Evolutionary conservation across 768 basidiomycete genomes (phyloP), one percentile per base, ranked within the genome.

Genomic region (Candolleomyces eurysporus): DNA sequence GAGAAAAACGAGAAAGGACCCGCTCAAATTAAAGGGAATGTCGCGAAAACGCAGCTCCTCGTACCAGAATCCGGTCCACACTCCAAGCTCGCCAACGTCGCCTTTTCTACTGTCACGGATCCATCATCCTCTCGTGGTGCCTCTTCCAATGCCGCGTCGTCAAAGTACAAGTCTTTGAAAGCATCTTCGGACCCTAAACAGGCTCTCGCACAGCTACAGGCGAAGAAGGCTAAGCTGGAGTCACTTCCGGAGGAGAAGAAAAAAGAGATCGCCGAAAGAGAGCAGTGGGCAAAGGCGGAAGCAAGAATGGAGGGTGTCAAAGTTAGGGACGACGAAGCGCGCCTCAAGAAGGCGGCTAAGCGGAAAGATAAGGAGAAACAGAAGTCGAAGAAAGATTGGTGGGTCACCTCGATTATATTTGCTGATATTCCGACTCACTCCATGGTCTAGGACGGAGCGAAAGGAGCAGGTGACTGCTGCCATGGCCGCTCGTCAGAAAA

Each of bases 271-370:
- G 87, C 92, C 71, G 95, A 95, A 69, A 83, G 83, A 59, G 90
- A 95, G 61, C 86, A 89, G 68, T 98, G 95, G 93, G 85, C 86
- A 53, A 96, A 96, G 75, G 94, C 96, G 0, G 86, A 89, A 69
- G 87, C 92, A 32, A 82, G 93, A 53, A 78, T 97, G 61, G 92
- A 92, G 58, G 97, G 97, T 2, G 88, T 89, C 52, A 99, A 98
- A 74, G 88, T 99, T 32, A 84, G 84, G 53, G 97, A 98, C 67
- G 92, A 96, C 66, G 93, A 94, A 70, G 71, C 66, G 0, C 78
- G 89, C 49, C 73, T 99, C 68, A 98, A 96, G 79, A 98, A 97
- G 78, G 94, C 94, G 46, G 87, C 85, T 8, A 98, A 97, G 80
- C 80, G 92, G 72, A 89, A 92, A 64, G 96, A 97, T 75, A 96